Evolutionary conservation across 139 green algal species (phyloP), one percentile per base, ranked within the genome.

Genomic region (Volvox reticuliferus): DNA sequence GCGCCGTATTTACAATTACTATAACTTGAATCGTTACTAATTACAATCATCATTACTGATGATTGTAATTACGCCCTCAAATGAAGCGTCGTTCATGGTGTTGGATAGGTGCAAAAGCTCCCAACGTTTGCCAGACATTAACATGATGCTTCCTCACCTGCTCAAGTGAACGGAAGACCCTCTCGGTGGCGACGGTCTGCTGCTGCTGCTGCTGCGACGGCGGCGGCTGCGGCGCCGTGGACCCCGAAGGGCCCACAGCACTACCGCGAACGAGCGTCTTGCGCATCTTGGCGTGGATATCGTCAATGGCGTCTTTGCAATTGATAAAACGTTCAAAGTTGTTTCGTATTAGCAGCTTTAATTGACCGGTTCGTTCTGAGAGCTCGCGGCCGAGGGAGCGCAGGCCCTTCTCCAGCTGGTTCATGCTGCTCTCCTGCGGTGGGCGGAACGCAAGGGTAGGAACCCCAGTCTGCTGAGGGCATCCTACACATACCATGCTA

Each of bases 271-370:
- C 95, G 92, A 88, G 88, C 2, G 95, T 91, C 73, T 93, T 88
- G 2, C 94, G 77, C 63, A 98, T 93, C 81, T 95, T 94, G 32
- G 85, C 73, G 80, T 96, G 91, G 20, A 98, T 96, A 91, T 97
- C 95, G 61, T 98, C 97, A 68, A 99, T 98, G 50, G 97, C 98
- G 83, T 94, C 94, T 91, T 99, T 99, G 96, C 96, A 98, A 88
- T 88, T 95, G 83, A 98, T 98, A 92, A 99, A 99, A 63, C 96
- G 95, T 69, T 98, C 97, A 92, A 99, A 99, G 93, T 99, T 99
- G 75, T 98, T 95, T 62, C 94, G 88, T 21, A 98, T 97, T 73
- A 99, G 93, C 65, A 93, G 44, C 88, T 97, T 97, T 6, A 98
- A 91, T 91, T 98, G 96, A 17, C 93, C 95, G 24, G 95, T 97